Conservation (phyloP, 2,329 filamentous ascomycete species). For the Arthrobotrys musiformis region DNA sequence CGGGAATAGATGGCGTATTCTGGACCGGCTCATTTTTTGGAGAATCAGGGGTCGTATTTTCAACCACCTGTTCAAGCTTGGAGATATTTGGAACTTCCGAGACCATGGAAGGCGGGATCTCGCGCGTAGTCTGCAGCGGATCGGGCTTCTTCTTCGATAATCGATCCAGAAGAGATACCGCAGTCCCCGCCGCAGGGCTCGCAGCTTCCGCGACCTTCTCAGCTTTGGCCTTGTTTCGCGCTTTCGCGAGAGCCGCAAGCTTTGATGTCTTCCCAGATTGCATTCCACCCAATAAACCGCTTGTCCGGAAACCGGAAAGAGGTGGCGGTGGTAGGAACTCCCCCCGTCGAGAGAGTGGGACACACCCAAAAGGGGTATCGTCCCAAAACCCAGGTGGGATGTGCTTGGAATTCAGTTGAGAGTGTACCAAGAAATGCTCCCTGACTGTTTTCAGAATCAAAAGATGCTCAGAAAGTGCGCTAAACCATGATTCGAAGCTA, state of each 20-base stretch:
- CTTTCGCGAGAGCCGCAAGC: constrained; percentile 86
- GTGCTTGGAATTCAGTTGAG: constrained; percentile 18
- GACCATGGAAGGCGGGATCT: not conserved
- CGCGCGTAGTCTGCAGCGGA: not conserved
- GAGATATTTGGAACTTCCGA: not conserved
- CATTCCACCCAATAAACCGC: constrained; percentile 78
- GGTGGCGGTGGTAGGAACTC: constrained; percentile 71
- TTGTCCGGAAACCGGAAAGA: constrained; percentile 66
- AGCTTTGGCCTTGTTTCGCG: constrained; percentile 81
- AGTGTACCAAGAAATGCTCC: constrained; percentile 54
- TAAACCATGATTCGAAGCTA: constrained; percentile 27
- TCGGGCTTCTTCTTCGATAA: constrained; percentile 57
- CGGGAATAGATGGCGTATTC: not conserved
- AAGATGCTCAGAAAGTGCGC: constrained; percentile 53
- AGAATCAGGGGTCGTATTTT: not conserved
- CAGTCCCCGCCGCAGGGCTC: constrained; percentile 53
- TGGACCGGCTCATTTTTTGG: constrained; percentile 21
- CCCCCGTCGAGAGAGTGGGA: constrained; percentile 74
- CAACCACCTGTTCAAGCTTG: not conserved
- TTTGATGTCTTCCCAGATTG: constrained; percentile 79
- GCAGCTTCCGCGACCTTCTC: constrained; percentile 58
- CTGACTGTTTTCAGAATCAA: constrained; percentile 55
- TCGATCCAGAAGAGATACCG: constrained; percentile 59
- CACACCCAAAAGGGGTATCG: constrained; percentile 85
- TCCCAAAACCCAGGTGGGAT: constrained; percentile 72